Conservation (phyloP, 257 asterid species). For the Jacaranda mimosifolia region DNA sequence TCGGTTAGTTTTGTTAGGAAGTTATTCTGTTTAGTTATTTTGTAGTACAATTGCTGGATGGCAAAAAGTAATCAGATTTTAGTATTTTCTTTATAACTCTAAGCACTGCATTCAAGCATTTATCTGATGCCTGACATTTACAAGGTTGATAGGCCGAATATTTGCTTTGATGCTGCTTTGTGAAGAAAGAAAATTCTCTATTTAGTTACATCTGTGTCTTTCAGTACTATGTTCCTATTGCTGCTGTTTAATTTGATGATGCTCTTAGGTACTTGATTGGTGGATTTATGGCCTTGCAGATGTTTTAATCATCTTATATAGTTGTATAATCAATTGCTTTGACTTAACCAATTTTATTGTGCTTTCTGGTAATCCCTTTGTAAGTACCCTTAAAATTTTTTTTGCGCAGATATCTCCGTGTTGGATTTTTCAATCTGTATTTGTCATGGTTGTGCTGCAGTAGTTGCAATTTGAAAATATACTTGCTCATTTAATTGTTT, state of each 20-base stretch:
- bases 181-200: constrained; percentile 8
- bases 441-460: neutral
- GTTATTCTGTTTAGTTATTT: neutral
- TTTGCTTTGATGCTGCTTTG: neutral
- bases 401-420: constrained; percentile 15
- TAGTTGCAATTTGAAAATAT: neutral
- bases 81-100: neutral
- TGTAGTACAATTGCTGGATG: neutral
- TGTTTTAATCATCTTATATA: neutral
- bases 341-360: constrained; percentile 7
- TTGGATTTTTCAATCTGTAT: constrained; percentile 9
- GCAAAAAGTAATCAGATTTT: neutral
- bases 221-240: neutral
- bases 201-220: neutral
- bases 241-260: constrained; percentile 9
- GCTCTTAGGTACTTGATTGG: neutral
- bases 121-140: neutral
- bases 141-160: neutral
- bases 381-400: neutral
- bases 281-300: constrained; percentile 3
- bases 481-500: neutral
- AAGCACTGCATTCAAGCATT: neutral
- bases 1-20: neutral
- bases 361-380: constrained; percentile 8
- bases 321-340: neutral